Base-by-base conservation (phyloP, 2,329 filamentous ascomycete genomes). In the Beauveria sp. region DNA sequence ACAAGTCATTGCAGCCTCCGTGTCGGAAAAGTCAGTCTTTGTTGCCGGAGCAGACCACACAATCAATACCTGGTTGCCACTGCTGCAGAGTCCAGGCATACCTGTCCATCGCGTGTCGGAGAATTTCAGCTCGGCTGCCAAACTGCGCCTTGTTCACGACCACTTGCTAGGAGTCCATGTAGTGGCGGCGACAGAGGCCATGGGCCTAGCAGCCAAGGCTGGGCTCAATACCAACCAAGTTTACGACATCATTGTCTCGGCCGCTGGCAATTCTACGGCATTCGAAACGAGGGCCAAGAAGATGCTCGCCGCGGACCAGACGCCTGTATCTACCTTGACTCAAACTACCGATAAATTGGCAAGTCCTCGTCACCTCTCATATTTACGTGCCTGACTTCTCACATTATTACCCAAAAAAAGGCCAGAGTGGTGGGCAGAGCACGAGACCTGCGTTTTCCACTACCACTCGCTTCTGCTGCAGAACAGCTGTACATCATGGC, bases 211-310 rank as follows among this genome's bases (percentile, higher is more conserved):
- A 2, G 77, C 79, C 14, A 73, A 74, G 28, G 66, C 80, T 9
- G 80, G 80, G 0, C 67, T 83, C 20, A 75, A 82, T 62, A 73
- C 73, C 0, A 67, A 67, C 22, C 68, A 69, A 62, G 67, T 71
- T 0, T 73, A 71, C 61, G 60, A 70, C 12, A 68, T 69, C 53
- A 71, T 73, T 38, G 65, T 56, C 22, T 69, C 67, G 38, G 68
- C 70, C 2, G 70, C 70, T 2, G 71, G 71, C 7, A 68, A 63
- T 40, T 79, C 78, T 66, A 84, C 80, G 76, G 83, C 84, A 74
- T 85, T 84, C 72, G 79, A 81, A 66, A 81, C 83, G 66, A 73
- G 82, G n/a, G 79, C 77, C 16, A 77, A 79, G 46, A 79, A 80
- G 66, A 80, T 83, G 73, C 69, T 86, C 45, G 74, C 75, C 22